Evolutionary conservation across 768 basidiomycete genomes (phyloP).

Genomic region (Leucocoprinus sp.): DNA sequence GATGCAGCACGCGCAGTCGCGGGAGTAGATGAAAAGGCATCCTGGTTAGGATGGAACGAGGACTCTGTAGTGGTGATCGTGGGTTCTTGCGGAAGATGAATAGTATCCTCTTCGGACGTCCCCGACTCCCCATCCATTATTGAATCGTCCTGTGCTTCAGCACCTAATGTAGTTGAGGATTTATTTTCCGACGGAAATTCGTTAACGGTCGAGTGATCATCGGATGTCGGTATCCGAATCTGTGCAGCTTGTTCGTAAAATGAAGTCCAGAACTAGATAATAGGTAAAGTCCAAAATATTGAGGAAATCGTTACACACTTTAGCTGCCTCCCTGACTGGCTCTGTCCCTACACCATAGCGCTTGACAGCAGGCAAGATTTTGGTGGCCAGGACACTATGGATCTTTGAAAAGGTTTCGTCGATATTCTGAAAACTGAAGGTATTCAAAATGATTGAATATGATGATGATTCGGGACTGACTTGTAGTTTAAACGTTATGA

Average conservation of each 20-base stretch:
- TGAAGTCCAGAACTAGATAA: conserved; percentile 82
- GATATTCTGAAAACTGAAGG: conserved; percentile 52
- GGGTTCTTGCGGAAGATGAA: conserved; percentile 23
- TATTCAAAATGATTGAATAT: not conserved
- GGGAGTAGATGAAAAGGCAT: conserved; percentile 74
- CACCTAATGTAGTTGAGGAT: conserved; percentile 15
- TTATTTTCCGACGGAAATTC: conserved; percentile 39
- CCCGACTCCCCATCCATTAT: conserved; percentile 20
- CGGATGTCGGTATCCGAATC: conserved; percentile 70
- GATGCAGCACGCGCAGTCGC: conserved; percentile 38
- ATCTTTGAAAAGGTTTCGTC: conserved; percentile 91
- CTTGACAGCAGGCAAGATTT: conserved; percentile 82
- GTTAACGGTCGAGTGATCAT: conserved; percentile 53
- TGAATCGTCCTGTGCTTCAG: conserved; percentile 11
- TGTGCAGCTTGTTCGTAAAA: conserved; percentile 95
- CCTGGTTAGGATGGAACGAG: conserved; percentile 69
- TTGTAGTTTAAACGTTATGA: conserved; percentile 89
- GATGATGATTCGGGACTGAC: conserved; percentile 27
- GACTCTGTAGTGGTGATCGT: conserved; percentile 50
- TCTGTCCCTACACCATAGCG: conserved; percentile 82
- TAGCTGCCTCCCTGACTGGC: conserved; percentile 84
- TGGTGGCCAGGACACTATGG: conserved; percentile 74
- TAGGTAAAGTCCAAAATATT: not conserved
- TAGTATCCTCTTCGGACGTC: conserved; percentile 15
- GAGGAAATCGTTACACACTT: conserved; percentile 40